phyloP scores from a whole-genome alignment of 306 rosid genomes.

The Castanospermum australe region DNA sequence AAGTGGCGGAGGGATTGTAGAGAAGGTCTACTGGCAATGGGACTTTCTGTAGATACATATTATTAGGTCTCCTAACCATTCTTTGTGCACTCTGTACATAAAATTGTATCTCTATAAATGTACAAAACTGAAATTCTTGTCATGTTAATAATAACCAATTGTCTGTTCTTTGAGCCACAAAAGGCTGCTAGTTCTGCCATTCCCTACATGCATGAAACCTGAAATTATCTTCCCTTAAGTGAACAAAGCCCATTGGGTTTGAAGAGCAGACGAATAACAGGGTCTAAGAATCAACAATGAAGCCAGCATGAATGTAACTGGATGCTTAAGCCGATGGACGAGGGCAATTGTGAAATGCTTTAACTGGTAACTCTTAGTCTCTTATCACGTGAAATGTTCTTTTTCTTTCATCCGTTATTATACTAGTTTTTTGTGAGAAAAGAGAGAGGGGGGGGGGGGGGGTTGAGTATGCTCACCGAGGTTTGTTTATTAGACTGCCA shows the following conservation, averaged over 20 bases:
- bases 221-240: neutral
- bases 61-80: constrained; percentile 60
- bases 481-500: no score
- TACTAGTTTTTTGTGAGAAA: no score
- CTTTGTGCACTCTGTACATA: constrained; percentile 72
- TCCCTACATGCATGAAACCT: neutral
- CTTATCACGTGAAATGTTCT: no score
- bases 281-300: neutral
- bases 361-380: no score
- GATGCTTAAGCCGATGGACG: no score
- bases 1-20: constrained; percentile 99
- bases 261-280: neutral
- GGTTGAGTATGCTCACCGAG: no score
- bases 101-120: constrained; percentile 37
- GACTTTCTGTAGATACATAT: constrained; percentile 66
- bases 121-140: constrained; percentile 28
- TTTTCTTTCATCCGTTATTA: no score
- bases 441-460: no score
- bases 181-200: neutral
- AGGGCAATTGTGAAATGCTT: no score
- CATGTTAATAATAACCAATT: constrained; percentile 28
- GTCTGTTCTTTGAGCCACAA: neutral
- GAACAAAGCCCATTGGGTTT: neutral
- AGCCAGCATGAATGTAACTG: neutral
- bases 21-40: constrained; percentile 96